Evolutionary conservation across 805 yeast species (phyloP), one percentile per base, ranked within the genome.

Genomic region (Sugiyamaella boreocaroliniensis): DNA sequence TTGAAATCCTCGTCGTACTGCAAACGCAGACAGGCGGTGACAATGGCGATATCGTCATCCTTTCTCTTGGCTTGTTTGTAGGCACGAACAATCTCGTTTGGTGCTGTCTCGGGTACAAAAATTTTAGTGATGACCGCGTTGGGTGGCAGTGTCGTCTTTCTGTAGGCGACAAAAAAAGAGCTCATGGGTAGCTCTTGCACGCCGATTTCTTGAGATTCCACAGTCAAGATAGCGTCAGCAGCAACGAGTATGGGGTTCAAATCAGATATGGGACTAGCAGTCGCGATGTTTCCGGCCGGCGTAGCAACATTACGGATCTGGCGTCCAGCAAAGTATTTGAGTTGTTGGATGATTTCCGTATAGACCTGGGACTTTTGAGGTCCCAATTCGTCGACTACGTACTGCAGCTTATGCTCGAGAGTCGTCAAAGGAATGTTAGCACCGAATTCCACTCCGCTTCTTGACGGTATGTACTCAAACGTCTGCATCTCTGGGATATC

Each of bases 41-140:
- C 79, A 53, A 75, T 75, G 12, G 79, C 75, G 47, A 75, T 75
- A 62, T 75, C 79, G 53, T 75, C 79, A 59, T 75, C 79, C 56
- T 75, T 75, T 50, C 79, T 65, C 65, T 75, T 75, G 26, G 76
- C 71, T 59, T 75, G 79, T 58, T 75, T 75, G 63, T 61, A 75
- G 5, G 75, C 63, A 32, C 67, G 68, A 18, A 75, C 70, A 49
- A 65, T 67, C 48, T 74, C 77, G 11, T 55, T 58, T 7, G 52
- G 54, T 26, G 52, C 53, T 1, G 76, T 68, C 51, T 71, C 75
- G 1, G 78, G 78, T 29, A 75, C 68, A 50, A 68, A 68, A 29
- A 75, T 65, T 45, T 63, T 65, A 11, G 74, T 64, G 44, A 75
- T 64, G 20, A 74, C 58, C 6, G 67, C 65, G 34, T 66, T 62